Conservation (phyloP, 2,329 filamentous ascomycete species). For the Colletotrichum sp. region DNA sequence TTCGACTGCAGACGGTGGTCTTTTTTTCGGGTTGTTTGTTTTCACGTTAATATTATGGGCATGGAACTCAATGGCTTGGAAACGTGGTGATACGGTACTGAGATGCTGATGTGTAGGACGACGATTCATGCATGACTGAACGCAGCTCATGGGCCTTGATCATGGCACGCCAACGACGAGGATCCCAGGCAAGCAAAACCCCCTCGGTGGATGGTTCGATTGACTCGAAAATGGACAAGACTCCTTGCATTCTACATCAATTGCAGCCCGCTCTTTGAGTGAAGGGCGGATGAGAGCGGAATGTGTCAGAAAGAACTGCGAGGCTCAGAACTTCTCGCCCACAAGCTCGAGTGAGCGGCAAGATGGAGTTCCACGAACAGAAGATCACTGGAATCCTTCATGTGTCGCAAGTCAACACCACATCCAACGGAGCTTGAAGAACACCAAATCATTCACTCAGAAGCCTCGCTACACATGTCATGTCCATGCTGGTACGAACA, state of each 20-base stretch:
- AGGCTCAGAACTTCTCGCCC: background rate
- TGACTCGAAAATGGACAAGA: no score
- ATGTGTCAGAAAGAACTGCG: background rate
- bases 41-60: conserved; percentile 16
- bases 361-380: background rate
- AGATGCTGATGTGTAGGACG: background rate
- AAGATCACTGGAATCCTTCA: accelerated
- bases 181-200: no score
- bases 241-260: no score
- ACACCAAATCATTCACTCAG: accelerated
- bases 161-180: background rate
- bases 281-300: background rate
- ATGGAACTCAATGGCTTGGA: background rate
- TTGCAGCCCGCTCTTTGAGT: background rate
- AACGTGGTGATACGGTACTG: background rate
- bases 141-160: no score
- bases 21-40: background rate
- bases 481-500: background rate
- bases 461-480: accelerated
- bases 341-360: background rate
- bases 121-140: background rate
- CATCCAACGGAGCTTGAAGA: accelerated
- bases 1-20: conserved; percentile 19
- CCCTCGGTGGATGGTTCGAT: no score
- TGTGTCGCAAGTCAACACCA: background rate